These are phyloP conservation scores for Suillus hirtellus DNA, from an alignment of 768 basidiomycete genomes.

Conservation along the genomic window DNA sequence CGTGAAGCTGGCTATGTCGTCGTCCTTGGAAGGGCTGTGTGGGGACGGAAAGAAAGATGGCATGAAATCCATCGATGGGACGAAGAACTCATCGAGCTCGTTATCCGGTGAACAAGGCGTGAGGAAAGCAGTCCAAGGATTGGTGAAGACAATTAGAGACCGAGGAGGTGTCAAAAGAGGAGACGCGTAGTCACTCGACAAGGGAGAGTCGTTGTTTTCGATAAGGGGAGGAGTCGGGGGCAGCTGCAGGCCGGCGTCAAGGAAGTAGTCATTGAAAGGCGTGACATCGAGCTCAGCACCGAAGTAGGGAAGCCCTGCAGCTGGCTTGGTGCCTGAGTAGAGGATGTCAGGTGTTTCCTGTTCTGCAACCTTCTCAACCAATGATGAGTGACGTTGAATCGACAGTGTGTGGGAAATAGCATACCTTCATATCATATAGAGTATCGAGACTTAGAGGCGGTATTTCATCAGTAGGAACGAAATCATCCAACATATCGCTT, in stretches of 20 bases:
- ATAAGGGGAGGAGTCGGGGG: slow-evolving; percentile 14
- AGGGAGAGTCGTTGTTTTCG: slow-evolving; percentile 14
- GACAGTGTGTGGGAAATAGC: slow-evolving; percentile 3
- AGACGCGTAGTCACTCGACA: slow-evolving; percentile 9
- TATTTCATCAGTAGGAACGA: slow-evolving; percentile 38
- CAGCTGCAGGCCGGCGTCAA: slow-evolving; percentile 14
- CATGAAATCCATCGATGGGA: slow-evolving; percentile 22
- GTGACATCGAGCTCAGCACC: slow-evolving; percentile 34
- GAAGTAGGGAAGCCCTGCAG: slow-evolving; percentile 22
- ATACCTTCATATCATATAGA: slow-evolving; percentile 20
- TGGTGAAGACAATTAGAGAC: slow-evolving; percentile 31
- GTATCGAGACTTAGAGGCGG: slow-evolving; percentile 34
- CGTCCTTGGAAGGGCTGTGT: neutral
- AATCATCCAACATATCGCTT: slow-evolving; percentile 17
- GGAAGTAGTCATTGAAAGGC: slow-evolving; percentile 27
- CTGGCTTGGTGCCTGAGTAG: slow-evolving; percentile 27
- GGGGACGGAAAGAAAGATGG: neutral
- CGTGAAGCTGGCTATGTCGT: neutral
- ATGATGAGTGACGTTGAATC: slow-evolving; percentile 1
- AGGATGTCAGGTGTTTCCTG: slow-evolving; percentile 8
- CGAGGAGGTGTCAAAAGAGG: slow-evolving; percentile 15
- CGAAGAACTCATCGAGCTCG: slow-evolving; percentile 32
- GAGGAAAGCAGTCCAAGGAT: slow-evolving; percentile 20
- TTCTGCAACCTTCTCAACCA: slow-evolving; percentile 5
- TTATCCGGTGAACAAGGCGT: slow-evolving; percentile 1